A percentile compares a stretch with the other conserved stretches of the same genome.
phyloP scores from a whole-genome alignment of 768 basidiomycete genomes.

The Auricularia sp. region DNA sequence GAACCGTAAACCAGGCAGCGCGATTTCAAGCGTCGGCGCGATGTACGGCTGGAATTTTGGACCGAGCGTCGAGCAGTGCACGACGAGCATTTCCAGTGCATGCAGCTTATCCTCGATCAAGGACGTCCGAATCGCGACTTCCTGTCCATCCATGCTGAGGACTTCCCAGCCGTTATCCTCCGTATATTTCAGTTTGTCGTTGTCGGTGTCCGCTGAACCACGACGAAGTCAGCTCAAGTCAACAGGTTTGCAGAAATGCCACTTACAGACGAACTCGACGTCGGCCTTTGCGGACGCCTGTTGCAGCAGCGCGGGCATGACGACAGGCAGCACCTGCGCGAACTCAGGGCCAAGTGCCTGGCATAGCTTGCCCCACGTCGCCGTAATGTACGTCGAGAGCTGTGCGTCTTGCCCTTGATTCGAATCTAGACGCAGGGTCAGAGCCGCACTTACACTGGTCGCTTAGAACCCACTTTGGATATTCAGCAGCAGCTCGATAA shows the following conservation, averaged over 20 bases:
- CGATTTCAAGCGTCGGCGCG: conserved; percentile 57
- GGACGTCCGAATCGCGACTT: conserved; percentile 67
- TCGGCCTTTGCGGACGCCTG: conserved; percentile 76
- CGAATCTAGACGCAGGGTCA: conserved; percentile 38
- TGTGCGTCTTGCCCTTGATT: conserved; percentile 60
- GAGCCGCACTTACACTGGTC: not conserved
- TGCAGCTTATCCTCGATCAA: conserved; percentile 81
- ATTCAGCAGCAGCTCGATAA: conserved; percentile 62
- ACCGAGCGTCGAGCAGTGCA: conserved; percentile 62
- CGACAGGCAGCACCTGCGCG: conserved; percentile 73
- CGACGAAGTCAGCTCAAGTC: not conserved
- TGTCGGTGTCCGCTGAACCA: conserved; percentile 41
- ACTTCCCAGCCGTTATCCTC: conserved; percentile 69
- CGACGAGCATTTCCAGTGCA: conserved; percentile 78
- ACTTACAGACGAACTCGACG: conserved; percentile 58
- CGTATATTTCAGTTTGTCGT: conserved; percentile 21
- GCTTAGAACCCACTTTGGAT: conserved; percentile 53
- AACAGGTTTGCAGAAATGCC: not conserved
- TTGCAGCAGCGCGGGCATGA: conserved; percentile 68
- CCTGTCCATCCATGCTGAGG: conserved; percentile 64
- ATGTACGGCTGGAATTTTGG: conserved; percentile 64
- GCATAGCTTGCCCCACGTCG: conserved; percentile 84
- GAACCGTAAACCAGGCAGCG: conserved; percentile 59
- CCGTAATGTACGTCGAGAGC: conserved; percentile 63
- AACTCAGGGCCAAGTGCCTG: conserved; percentile 79